Evolutionary conservation across 2,329 filamentous ascomycete genomes (phyloP).

Genomic region (Diplodia sapinea): DNA sequence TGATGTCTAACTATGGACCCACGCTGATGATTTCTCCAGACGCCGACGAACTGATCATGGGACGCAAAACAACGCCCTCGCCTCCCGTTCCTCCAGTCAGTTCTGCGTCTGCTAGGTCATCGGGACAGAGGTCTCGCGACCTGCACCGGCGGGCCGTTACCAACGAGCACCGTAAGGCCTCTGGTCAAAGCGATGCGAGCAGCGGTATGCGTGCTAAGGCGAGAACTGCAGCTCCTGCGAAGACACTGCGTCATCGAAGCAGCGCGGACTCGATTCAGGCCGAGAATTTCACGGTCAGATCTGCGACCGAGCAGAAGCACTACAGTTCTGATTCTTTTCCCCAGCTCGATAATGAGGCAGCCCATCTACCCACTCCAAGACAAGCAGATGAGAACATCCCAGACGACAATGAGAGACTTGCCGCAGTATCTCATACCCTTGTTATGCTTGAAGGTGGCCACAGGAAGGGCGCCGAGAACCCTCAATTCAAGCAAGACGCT

Average conservation of each 20-base stretch:
- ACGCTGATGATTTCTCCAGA: slow-evolving; percentile 25
- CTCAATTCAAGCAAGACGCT: background rate
- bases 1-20: slow-evolving; percentile 12
- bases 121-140: slow-evolving; percentile 1
- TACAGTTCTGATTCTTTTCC: background rate
- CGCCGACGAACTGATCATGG: slow-evolving; percentile 24
- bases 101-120: background rate
- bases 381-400: background rate
- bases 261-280: slow-evolving; percentile 17
- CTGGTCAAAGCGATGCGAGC: slow-evolving; percentile 5
- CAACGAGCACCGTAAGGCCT: slow-evolving; percentile 25
- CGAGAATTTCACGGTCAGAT: slow-evolving; percentile 10
- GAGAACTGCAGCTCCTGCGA: slow-evolving; percentile 1
- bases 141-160: slow-evolving; percentile 20
- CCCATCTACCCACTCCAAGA: background rate
- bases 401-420: background rate
- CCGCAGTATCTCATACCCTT: slow-evolving; percentile 13
- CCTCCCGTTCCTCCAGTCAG: slow-evolving; percentile 3
- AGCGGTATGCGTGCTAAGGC: background rate
- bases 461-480: background rate
- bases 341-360: background rate
- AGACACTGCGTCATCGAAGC: slow-evolving; percentile 2
- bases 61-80: slow-evolving; percentile 13
- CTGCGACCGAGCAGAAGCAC: background rate
- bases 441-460: slow-evolving; percentile 12